A percentile compares a stretch with the other conserved stretches of the same genome.
Conservation (phyloP, 306 rosid species). For the Castanea sativa region DNA sequence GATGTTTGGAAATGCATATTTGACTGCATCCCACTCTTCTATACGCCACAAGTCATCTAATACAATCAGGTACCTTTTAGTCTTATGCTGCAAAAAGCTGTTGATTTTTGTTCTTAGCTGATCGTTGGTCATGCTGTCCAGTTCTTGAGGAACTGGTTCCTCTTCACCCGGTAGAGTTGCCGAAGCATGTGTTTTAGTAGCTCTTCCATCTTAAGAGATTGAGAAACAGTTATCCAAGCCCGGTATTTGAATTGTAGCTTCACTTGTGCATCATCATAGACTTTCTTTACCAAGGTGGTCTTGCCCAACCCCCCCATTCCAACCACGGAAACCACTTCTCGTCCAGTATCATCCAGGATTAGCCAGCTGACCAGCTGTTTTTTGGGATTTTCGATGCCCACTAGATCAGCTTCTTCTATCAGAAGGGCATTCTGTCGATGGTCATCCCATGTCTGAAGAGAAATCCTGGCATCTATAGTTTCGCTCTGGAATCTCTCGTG, state of each 20-base stretch:
- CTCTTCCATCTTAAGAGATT: slow-evolving; percentile 31
- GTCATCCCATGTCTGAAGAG: slow-evolving; percentile 26
- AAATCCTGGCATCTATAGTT: not conserved
- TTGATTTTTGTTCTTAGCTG: slow-evolving; percentile 37
- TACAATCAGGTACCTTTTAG: slow-evolving; percentile 56
- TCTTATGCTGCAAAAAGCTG: slow-evolving; percentile 33
- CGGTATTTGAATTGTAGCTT: slow-evolving; percentile 44
- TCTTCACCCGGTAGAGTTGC: slow-evolving; percentile 30
- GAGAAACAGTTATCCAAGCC: slow-evolving; percentile 57
- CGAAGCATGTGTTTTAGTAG: slow-evolving; percentile 42
- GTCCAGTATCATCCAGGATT: slow-evolving; percentile 31
- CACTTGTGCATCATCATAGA: slow-evolving; percentile 48
- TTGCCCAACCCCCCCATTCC: slow-evolving; percentile 68
- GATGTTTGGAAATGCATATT: slow-evolving; percentile 46
- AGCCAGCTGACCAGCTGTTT: slow-evolving; percentile 40
- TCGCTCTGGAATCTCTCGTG: slow-evolving; percentile 22
- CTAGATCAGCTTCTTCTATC: slow-evolving; percentile 59
- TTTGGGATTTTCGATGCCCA: slow-evolving; percentile 56
- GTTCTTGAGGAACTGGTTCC: slow-evolving; percentile 37
- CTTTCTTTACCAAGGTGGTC: slow-evolving; percentile 50
- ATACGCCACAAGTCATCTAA: slow-evolving; percentile 52
- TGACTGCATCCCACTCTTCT: slow-evolving; percentile 51
- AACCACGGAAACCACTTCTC: slow-evolving; percentile 38
- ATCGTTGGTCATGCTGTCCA: slow-evolving; percentile 32
- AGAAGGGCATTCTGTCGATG: slow-evolving; percentile 60